A percentile compares a stretch with the other conserved stretches of the same genome.
Conservation (phyloP, 257 asterid genomes). For the Linderniella brevidens region DNA sequence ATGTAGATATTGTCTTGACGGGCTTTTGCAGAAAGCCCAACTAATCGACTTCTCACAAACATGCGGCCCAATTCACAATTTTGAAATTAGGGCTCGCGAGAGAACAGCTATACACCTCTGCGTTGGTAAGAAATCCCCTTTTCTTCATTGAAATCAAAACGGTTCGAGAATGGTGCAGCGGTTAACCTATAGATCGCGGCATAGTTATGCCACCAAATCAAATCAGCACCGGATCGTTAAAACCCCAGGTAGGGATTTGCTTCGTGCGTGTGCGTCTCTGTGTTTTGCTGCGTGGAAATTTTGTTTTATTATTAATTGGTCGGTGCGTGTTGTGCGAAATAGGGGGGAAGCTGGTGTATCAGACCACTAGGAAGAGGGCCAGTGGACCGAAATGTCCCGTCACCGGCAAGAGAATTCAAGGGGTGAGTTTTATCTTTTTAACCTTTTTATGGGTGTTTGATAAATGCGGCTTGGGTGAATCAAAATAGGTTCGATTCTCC, state of each 20-base stretch:
- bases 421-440: conserved; percentile 19
- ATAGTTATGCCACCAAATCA: conserved; percentile 36
- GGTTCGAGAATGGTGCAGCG: conserved; percentile 24
- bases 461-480: not conserved
- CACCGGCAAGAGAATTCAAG: conserved; percentile 53
- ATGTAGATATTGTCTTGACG: too few relatives aligned
- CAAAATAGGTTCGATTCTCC: too few relatives aligned
- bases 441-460: not conserved
- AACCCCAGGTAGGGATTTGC: conserved; percentile 17
- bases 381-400: conserved; percentile 56
- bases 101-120: too few relatives aligned
- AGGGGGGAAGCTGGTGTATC: conserved; percentile 38
- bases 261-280: too few relatives aligned
- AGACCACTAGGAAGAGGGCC: conserved; percentile 41
- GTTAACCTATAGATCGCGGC: conserved; percentile 25
- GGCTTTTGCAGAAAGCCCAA: too few relatives aligned
- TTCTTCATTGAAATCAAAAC: too few relatives aligned
- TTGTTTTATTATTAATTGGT: not conserved
- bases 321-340: conserved; percentile 4
- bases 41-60: too few relatives aligned
- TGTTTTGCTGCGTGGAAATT: too few relatives aligned
- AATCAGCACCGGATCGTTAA: conserved; percentile 29
- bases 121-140: too few relatives aligned
- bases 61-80: too few relatives aligned
- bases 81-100: too few relatives aligned